Percentiles rank a stretch among this genome's conserved stretches.
Evolutionary conservation across 768 basidiomycete genomes (phyloP).

Genomic region (Mycena metata): DNA sequence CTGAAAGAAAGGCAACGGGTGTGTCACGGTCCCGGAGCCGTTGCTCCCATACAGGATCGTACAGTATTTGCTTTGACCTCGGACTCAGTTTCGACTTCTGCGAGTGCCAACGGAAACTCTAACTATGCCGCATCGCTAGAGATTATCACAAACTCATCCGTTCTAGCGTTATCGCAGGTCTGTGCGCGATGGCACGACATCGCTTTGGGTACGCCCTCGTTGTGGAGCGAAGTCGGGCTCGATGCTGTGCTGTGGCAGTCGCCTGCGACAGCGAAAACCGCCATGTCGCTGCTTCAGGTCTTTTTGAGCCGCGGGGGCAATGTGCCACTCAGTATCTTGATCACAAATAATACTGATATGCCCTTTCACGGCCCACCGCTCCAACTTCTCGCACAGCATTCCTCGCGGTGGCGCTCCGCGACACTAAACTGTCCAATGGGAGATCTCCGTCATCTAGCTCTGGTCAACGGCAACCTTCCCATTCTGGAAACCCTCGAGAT

Average conservation of each 20-base stretch:
- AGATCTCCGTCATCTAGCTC: background rate
- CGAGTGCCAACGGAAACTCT: no score
- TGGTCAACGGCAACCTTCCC: background rate
- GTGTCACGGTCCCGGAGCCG: no score
- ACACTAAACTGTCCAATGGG: background rate
- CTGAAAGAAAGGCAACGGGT: no score
- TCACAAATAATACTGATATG: background rate
- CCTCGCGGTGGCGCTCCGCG: conserved; percentile 1
- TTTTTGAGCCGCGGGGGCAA: background rate
- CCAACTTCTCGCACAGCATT: conserved; percentile 7
- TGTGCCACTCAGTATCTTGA: background rate
- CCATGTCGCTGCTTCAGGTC: background rate
- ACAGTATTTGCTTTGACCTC: background rate
- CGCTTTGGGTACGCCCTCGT: background rate
- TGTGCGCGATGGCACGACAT: conserved; percentile 8
- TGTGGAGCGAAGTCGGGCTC: conserved; percentile 6
- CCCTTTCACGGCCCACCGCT: background rate
- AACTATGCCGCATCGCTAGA: background rate
- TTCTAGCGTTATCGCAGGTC: background rate
- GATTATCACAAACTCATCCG: background rate
- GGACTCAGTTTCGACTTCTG: background rate
- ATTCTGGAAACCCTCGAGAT: conserved; percentile 2
- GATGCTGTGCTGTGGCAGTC: conserved; percentile 3
- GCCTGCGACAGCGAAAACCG: background rate
- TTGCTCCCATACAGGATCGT: no score